phyloP scores from a whole-genome alignment of 2,329 filamentous ascomycete species.

The Zalaria sp. region DNA sequence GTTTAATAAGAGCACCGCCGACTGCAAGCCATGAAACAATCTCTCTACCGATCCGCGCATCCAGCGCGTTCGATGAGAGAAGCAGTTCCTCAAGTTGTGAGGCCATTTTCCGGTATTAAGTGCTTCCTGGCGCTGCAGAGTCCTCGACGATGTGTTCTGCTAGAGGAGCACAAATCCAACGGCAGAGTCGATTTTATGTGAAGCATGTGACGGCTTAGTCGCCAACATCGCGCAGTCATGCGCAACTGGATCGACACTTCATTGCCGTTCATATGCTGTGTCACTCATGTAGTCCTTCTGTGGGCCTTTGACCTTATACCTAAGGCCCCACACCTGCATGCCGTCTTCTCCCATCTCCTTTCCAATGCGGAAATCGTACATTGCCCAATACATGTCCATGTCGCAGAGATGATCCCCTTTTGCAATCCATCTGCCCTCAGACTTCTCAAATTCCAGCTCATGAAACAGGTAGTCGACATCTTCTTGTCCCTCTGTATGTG shows the following conservation, averaged over 20 bases:
- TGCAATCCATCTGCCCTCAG: constrained; percentile 38
- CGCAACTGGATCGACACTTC: too few species aligned
- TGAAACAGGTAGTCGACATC: constrained; percentile 62
- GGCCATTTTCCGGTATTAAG: too few species aligned
- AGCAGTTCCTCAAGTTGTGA: too few species aligned
- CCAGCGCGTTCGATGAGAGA: too few species aligned
- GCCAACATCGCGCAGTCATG: too few species aligned
- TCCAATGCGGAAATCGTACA: constrained; percentile 46
- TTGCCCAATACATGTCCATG: constrained; percentile 57
- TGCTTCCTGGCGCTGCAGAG: too few species aligned
- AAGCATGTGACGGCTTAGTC: too few species aligned
- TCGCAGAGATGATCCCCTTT: constrained; percentile 56
- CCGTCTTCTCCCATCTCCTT: constrained; percentile 9
- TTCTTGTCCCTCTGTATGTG: constrained; percentile 27
- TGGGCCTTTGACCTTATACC: constrained; percentile 22
- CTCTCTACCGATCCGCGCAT: too few species aligned
- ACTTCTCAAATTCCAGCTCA: constrained; percentile 46
- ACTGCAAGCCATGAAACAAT: too few species aligned
- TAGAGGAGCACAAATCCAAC: too few species aligned
- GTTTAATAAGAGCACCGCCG: background rate
- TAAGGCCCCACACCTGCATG: constrained; percentile 20
- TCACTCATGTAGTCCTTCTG: constrained; percentile 23
- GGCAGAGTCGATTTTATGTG: too few species aligned
- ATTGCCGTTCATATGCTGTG: constrained; percentile 16
- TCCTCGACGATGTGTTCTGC: too few species aligned